Base-by-base conservation (phyloP, 192 early-diverging fungal genomes). In the Mortierella hygrophila region DNA sequence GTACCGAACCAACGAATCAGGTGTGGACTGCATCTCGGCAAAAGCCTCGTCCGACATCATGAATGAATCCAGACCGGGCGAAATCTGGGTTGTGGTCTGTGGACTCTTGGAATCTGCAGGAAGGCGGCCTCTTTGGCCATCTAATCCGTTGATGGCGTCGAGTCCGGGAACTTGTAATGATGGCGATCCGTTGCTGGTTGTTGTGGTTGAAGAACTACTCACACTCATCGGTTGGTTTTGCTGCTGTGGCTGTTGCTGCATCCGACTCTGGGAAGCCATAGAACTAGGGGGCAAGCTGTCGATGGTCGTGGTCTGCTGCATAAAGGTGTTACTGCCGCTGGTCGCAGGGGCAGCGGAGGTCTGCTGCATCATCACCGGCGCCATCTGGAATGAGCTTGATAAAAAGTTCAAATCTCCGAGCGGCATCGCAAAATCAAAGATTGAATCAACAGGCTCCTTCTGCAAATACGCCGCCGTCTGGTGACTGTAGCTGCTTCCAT, bases 341-440 rank as follows among this genome's bases (percentile, higher is more conserved):
- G 71, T 40, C 32, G 60, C 60, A 15, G 37, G 71, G 70, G 60
- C 29, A 15, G 49, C 55, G 55, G 49, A 20, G 5, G 29, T 70
- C 23, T 84, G 68, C 44, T 79, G 69, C 41, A 78, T 74, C 79
- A 86, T 70, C 57, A 72, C 74, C 7, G 84, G 79, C n/a, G 79
- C 38, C 75, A 86, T 76, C 44, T 86, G 84, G 65, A 86, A 86
- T 20, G 84, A 86, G 15, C 77, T 79, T 32, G 84, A 86, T 21
- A 86, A 49, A 52, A 86, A 86, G 57, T 79, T 86, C 40, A 86
- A 26, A 23, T 86, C 84, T 11, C 77, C 75, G 21, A 86, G 44
- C 6, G 84, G 84, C 74, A 86, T 79, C 3, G 84, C 84, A 78
- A 86, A 86, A 42, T 86, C 84, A 77, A 86, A 86, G 23, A 86